Base-by-base conservation (phyloP, 1,139 yeast genomes). In the Suzukiozyma palmioleophila region DNA sequence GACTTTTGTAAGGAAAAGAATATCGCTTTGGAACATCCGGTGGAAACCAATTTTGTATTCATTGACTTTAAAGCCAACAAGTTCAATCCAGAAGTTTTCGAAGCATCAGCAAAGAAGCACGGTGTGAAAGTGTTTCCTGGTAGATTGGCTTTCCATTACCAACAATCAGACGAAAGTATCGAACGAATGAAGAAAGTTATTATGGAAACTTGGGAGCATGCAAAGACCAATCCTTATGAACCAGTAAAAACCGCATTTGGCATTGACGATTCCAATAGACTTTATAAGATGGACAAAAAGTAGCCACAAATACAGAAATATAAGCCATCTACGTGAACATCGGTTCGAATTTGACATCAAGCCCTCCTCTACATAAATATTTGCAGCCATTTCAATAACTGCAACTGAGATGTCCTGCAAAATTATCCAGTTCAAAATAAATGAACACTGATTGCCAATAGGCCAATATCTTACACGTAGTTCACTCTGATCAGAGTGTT, bases 41-140 rank as follows among this genome's bases (percentile, higher is more conserved):
- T 63, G 8, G 59, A 69, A 34, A 62, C 74, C 12, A 69, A 63
- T 50, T 69, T 70, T 46, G 74, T 70, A 3, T 70, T 69, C 43
- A 45, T 70, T 25, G 75, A 70, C 44, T 52, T 68, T 33, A 50
- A 49, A 30, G 62, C 58, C 12, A 64, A 59, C 48, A 53, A 59
- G 35, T 62, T 68, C 55, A 54, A 58, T 45, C 59, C 62, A n/a
- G 50, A 47, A 9, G 46, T 51, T 21, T 56, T 68, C 35, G 50
- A 49, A 27, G 51, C 53, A 29, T 42, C 59, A 32, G 63, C 62
- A 21, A 45, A 52, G 18, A 53, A 61, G 39, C 50, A 62, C 39
- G 52, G 54, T 36, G 49, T 69, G 27, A 66, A 59, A 35, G 50
- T 61, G 2, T 52, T 51, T 44, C 59, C 64, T 3, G 56, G 58